Conservation (phyloP, 78 protist genomes). For the Cyanophora paradoxa region DNA sequence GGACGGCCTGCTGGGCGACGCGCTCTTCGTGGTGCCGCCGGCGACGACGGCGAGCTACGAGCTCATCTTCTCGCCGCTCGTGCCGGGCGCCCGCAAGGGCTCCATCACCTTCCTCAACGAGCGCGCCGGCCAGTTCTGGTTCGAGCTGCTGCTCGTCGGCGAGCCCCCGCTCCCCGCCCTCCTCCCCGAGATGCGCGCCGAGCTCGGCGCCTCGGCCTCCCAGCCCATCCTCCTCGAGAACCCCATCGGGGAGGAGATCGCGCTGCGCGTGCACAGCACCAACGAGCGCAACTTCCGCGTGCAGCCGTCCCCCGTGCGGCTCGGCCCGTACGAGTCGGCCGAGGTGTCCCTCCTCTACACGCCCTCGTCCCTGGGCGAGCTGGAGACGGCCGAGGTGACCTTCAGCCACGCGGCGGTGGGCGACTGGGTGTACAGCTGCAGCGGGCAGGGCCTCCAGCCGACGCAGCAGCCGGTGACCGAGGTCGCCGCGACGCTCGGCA, state of each 20-base stretch:
- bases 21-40: background rate
- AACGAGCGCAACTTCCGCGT: background rate
- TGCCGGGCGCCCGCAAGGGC: conserved; percentile 15
- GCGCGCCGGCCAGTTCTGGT: conserved; percentile 47
- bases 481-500: background rate
- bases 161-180: background rate
- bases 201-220: background rate
- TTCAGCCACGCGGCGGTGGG: background rate
- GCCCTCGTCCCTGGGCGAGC: background rate
- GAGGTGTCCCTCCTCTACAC: background rate
- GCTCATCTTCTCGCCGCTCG: conserved; percentile 34
- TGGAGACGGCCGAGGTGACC: background rate
- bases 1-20: conserved; percentile 9
- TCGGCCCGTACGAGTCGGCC: background rate
- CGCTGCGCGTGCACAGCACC: background rate
- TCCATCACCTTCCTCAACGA: conserved; percentile 23
- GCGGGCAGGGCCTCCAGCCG: background rate
- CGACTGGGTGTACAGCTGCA: background rate
- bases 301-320: background rate
- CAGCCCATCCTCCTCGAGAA: background rate
- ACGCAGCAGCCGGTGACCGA: background rate
- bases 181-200: background rate
- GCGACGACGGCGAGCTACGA: background rate
- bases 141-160: conserved; percentile 13
- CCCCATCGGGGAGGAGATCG: background rate